Evolutionary conservation across 2,329 filamentous ascomycete species (phyloP), one percentile per base, ranked within the genome.

Genomic region (Whalleya microplaca): DNA sequence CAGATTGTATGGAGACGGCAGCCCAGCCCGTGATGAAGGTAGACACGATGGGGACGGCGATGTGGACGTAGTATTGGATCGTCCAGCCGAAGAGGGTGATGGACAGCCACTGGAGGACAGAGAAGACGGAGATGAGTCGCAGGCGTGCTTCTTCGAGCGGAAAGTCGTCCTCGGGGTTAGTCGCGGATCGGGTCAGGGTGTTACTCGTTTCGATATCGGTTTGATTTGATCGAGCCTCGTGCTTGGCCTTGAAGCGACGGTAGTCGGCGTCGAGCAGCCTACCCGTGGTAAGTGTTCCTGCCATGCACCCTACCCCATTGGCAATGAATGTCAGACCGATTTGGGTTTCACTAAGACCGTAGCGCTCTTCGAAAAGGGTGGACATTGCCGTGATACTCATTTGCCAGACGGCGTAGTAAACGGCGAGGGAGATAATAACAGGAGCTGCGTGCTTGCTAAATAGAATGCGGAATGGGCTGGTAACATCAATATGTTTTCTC

Each of bases 381-480:
- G 82, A 80, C 74, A 82, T 79, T 37, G 76, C 77, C 0, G 81
- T 81, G 54, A 82, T 81, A 61, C 75, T 78, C 78, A 83, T 83
- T 53, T 83, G 80, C 78, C 80, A 84, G 7, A 81, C 76, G 0
- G 79, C 74, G 54, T 83, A 84, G 66, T 81, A 78, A 2, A 82
- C 64, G 0, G 77, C 77, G 3, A 82, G 72, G 49, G 80, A 83
- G 16, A 77, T 2, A 27, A 82, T 76, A 5, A 80, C 75, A 0
- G 75, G 73, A 0, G 75, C 69, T 0, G 78, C 75, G 1, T 76
- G 69, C 41, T 75, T 78, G 65, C 70, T 76, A 19, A 75, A 42
- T 2, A 83, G 72, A n/a, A 83, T 80, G 1, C 75, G 73, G 1
- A 83, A 63, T 0, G 80, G 77, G 0, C 76, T 77, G 0, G 73